Evolutionary conservation across 305 asterid species (phyloP), one percentile per base, ranked within the genome.

Genomic region (Withania somnifera): DNA sequence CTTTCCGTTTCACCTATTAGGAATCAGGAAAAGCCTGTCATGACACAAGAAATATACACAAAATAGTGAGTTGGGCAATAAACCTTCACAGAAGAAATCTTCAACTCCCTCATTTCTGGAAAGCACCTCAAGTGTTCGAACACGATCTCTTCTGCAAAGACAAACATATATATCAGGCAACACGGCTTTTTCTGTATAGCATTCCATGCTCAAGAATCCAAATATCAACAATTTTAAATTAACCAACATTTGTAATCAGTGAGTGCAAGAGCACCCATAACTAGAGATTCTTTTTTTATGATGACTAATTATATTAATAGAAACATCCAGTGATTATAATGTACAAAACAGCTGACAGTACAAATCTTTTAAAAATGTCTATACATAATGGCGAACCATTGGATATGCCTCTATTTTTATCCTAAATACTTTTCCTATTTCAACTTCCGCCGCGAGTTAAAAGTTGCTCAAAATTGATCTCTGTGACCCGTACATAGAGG

Each of bases 51-150:
- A 54, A 54, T 53, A 8, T 22, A 84, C 30, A 56, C 40, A 79
- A 81, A 6, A 20, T 0, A 34, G 8, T 67, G 47, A 66, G 45
- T 32, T 77, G 61, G 63, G 34, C 17, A 79, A 56, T 75, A 60
- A 84, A 95, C 98, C 97, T 92, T 89, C 83, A 93, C 54, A 45
- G 91, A 83, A 22, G 64, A 86, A 77, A 93, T 84, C 63, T 67
- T 64, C 85, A 93, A 73, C 85, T 85, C 91, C 67, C 93, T 91
- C 26, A 84, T 50, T 19, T 84, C 40, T 3, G 97, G 95, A 85
- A 90, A 91, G 82, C 87, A 83, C 68, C 61, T 82, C 57, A 77
- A 50, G 84, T 95, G 98, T 79, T 90, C 94, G 26, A 75, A 5
- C 64, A 67, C 77, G 30, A 92, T 53, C 87, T 87, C 90, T 86